Evolutionary conservation across 1,284 basidiomycete genomes (phyloP), one percentile per base, ranked within the genome.

Genomic region (Amylostereum areolatum): DNA sequence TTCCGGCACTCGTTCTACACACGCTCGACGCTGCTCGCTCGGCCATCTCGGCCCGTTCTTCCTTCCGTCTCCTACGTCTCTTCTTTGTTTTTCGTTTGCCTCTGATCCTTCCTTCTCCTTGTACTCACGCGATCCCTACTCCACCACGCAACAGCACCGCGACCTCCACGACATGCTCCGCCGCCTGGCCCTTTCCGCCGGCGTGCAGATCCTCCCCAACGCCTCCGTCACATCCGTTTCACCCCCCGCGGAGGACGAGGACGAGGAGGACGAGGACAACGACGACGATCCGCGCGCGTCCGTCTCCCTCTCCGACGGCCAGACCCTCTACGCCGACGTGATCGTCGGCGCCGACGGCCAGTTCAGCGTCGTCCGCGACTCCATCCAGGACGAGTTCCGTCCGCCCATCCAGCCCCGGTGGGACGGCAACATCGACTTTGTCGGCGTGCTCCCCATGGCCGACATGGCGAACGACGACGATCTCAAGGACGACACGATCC

Each of bases 291-390:
- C 11, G 41, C 7, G 41, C 6, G 25, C 41, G 4, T 43, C 59
- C 44, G 64, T 69, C 33, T 60, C 58, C 8, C 61, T 73, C 34
- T 59, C 59, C 12, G 64, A 62, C 32, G 71, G 71, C 37, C 62
- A 66, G 31, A 59, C 64, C 18, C 55, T 72, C 43, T 54, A 60
- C 9, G 66, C 67, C 10, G 71, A 74, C 53, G 61, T 73, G 35
- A 57, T 73, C 52, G 59, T 74, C 34, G 72, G 70, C 28, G 70
- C 71, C 2, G 72, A 74, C 47, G 70, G 71, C 7, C 65, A 64
- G 46, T 62, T 57, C 36, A 65, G 63, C 34, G 43, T 55, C 5
- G 61, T 67, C 27, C 61, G 68, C 24, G 53, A 62, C 11, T 55
- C 61, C 3, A 57, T 71, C 9, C 51, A 58, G 24, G 55, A 48